Base-by-base conservation (phyloP, 2,329 filamentous ascomycete genomes). In the Exophiala spinifera region DNA sequence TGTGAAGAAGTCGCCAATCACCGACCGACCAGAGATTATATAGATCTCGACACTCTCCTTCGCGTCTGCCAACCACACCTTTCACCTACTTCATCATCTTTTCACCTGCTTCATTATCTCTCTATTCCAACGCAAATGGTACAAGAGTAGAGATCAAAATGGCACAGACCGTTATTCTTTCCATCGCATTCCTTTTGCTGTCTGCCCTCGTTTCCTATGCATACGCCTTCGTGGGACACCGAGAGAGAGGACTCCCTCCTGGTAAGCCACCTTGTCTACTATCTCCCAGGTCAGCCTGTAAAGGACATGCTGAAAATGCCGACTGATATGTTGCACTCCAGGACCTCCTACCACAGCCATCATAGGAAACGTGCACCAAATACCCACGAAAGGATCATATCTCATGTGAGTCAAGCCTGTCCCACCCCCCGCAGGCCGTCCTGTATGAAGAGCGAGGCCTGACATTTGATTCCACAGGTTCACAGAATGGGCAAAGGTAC, bases 311-410 rank as follows among this genome's bases (percentile, higher is more conserved):
- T 15, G 11, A n/a, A 15, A 7, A 15, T 39, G 14, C 36, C 17
- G 5, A 15, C 36, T 39, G 36, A n/a, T 17, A 34, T 3, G n/a
- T 44, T 37, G 19, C 21, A 15, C 4, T 4, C 21, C 23, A 57
- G 55, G 55, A 11, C 55, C 55, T 21, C 50, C 51, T 11, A 57
- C 55, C 6, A 43, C 51, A 8, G 13, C 71, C 67, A 19, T 76
- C 23, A 64, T 77, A 4, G 74, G 72, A 5, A 75, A 75, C 49
- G 60, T 72, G 4, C 68, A 70, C 23, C 67, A 72, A 49, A 67
- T 74, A n/a, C 69, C 70, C 2, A 64, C 59, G 37, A 67, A 66
- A 28, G 63, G 66, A 2, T 60, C 65, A 2, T 62, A 67, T 57
- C 47, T 66, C 3, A 64, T 65, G 64, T 68, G 55, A 36, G 55